These are phyloP conservation scores for Cryptomeria japonica DNA, from an alignment of 75 land plant species.

Conservation along the genomic window DNA sequence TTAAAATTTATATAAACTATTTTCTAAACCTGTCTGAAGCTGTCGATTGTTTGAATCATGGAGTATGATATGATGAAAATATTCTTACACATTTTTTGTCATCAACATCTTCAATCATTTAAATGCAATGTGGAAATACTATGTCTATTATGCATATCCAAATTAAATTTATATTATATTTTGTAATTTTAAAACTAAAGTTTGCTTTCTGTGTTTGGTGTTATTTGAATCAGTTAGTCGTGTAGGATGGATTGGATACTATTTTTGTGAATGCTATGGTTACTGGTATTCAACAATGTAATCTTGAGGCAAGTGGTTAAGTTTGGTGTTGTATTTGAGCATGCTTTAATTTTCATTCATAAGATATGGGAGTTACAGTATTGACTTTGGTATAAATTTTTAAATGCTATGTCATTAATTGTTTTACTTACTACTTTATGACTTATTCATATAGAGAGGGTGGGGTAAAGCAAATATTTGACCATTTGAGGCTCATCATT, in stretches of 20 bases:
- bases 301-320: conserved; percentile 76
- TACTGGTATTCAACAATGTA: conserved; percentile 87
- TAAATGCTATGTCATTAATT: background rate
- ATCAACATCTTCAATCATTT: no score
- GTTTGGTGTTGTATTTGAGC: background rate
- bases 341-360: background rate
- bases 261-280: conserved; percentile 88
- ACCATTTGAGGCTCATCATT: conserved; percentile 94
- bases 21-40: background rate
- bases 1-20: background rate
- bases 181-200: background rate
- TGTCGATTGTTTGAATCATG: background rate
- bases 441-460: conserved; percentile 42
- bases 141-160: background rate
- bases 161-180: background rate
- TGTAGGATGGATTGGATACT: conserved; percentile 72
- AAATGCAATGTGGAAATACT: no score
- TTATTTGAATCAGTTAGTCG: background rate
- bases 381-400: background rate
- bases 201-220: background rate
- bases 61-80: no score
- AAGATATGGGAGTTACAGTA: background rate
- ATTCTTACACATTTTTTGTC: no score
- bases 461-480: conserved; percentile 92
- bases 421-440: background rate